A percentile compares a stretch with the other conserved stretches of the same genome.
Conservation (phyloP, 257 asterid genomes). For the Agastache rugosa region DNA sequence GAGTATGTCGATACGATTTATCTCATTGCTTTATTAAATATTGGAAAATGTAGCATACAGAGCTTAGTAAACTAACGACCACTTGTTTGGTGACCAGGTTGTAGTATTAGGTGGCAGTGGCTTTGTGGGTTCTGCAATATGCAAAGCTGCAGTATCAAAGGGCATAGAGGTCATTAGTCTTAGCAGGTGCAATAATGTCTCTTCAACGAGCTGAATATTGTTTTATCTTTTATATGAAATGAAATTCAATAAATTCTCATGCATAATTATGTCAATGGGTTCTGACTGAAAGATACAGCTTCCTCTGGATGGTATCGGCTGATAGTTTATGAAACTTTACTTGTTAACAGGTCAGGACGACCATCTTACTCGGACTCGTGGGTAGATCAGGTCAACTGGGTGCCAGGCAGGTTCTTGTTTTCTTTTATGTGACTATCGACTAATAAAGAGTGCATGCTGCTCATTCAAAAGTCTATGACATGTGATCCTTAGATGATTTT, state of each 20-base stretch:
- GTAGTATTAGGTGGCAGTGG: slow-evolving; percentile 98
- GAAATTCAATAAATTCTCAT: slow-evolving; percentile 19
- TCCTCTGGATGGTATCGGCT: slow-evolving; percentile 20
- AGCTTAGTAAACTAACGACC: slow-evolving; percentile 26
- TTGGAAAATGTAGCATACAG: slow-evolving; percentile 21
- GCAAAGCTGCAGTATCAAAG: slow-evolving; percentile 97
- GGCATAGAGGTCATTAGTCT: slow-evolving; percentile 95
- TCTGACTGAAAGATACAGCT: not conserved
- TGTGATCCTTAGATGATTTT: slow-evolving; percentile 12
- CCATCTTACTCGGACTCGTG: slow-evolving; percentile 78
- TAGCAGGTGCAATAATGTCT: slow-evolving; percentile 74
- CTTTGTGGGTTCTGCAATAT: slow-evolving; percentile 95
- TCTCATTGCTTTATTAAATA: slow-evolving; percentile 1
- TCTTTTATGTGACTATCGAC: slow-evolving; percentile 16
- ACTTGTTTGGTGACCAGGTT: slow-evolving; percentile 56
- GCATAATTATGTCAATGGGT: slow-evolving; percentile 2
- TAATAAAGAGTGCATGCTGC: slow-evolving; percentile 16
- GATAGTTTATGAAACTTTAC: slow-evolving; percentile 30
- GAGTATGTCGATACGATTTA: slow-evolving; percentile 52
- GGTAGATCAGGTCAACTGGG: slow-evolving; percentile 96
- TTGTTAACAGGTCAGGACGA: slow-evolving; percentile 72
- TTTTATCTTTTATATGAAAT: slow-evolving; percentile 33
- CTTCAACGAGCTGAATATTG: slow-evolving; percentile 32
- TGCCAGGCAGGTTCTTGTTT: slow-evolving; percentile 73
- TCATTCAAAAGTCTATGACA: slow-evolving; percentile 12